Evolutionary conservation across 2,329 filamentous ascomycete species (phyloP).

Genomic region (Phoma sp.): DNA sequence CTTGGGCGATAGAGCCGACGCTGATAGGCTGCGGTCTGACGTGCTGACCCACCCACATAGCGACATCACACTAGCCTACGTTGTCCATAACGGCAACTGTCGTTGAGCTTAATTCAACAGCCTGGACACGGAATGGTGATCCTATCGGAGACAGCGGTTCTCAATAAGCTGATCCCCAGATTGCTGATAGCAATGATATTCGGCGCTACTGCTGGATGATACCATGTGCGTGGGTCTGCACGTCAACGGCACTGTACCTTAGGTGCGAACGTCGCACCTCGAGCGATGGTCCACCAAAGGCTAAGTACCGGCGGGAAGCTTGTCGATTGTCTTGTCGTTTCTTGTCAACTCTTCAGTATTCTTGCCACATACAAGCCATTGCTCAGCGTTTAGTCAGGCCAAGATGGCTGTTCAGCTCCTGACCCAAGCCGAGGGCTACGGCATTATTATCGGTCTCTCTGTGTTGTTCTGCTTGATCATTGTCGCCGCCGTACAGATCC

Average conservation of each 20-base stretch:
- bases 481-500: slow-evolving; percentile 21
- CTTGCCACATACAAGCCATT: not conserved
- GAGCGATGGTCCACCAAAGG: not conserved
- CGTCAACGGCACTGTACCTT: slow-evolving; percentile 7
- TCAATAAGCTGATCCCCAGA: not conserved
- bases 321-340: not conserved
- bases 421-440: slow-evolving; percentile 22
- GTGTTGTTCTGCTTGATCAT: slow-evolving; percentile 20
- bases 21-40: slow-evolving; percentile 8
- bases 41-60: slow-evolving; percentile 19
- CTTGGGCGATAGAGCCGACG: not conserved
- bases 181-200: slow-evolving; percentile 7
- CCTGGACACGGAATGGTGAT: not conserved
- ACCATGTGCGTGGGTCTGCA: slow-evolving; percentile 18
- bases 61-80: slow-evolving; percentile 15
- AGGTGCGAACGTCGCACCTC: not conserved
- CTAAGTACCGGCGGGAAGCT: slow-evolving; percentile 6
- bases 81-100: not conserved
- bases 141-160: not conserved
- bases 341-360: not conserved
- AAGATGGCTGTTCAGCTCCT: slow-evolving; percentile 17
- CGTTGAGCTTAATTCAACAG: not conserved
- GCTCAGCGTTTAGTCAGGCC: not conserved
- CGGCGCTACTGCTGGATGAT: slow-evolving; percentile 10
- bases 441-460: slow-evolving; percentile 22